Evolutionary conservation across 768 basidiomycete genomes (phyloP), one percentile per base, ranked within the genome.

Genomic region (Lactarius psammicola): DNA sequence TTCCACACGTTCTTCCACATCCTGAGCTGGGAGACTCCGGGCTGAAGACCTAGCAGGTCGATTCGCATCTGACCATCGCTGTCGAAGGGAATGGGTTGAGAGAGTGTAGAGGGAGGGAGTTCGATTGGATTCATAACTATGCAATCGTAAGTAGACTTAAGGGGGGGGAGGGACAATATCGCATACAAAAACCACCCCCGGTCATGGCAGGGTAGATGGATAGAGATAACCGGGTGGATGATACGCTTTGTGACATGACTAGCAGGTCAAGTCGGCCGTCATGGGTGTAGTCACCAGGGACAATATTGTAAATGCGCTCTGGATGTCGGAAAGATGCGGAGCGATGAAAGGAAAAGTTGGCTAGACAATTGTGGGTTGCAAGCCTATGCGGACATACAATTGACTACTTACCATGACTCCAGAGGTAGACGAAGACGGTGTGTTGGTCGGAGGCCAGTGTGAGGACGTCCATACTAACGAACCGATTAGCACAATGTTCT

Each of bases 241-340:
- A 78, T 58, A 73, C 75, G 68, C 82, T 81, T 62, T 86, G 80
- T 51, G 87, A 85, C 91, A 98, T 94, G 55, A 98, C 85, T 1
- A 98, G 84, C 1, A 97, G 73, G 76, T 98, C 97, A 4, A 98
- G 82, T 71, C 85, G 88, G 34, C 97, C 97, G 63, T 94, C 90
- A 72, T 94, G 90, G 30, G 95, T 90, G 73, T 90, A 97, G 77
- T 99, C 97, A 26, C 92, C 93, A 0, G 95, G 95, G 11, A 98
- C 84, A 59, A 95, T 87, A 73, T 97, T 97, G 66, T 84, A 78
- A 26, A 97, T 80, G 34, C 79, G 80, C 31, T 74, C 69, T 8
- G 83, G 75, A 77, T 91, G 87, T 59, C 76, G 80, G 70, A 91
- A 80, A 8, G 82, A 76, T 7, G 78, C 74, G 5, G 84, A 78